Evolutionary conservation across 2,329 filamentous ascomycete genomes (phyloP), one percentile per base, ranked within the genome.

Genomic region (Microdochium trichocladiopsis): DNA sequence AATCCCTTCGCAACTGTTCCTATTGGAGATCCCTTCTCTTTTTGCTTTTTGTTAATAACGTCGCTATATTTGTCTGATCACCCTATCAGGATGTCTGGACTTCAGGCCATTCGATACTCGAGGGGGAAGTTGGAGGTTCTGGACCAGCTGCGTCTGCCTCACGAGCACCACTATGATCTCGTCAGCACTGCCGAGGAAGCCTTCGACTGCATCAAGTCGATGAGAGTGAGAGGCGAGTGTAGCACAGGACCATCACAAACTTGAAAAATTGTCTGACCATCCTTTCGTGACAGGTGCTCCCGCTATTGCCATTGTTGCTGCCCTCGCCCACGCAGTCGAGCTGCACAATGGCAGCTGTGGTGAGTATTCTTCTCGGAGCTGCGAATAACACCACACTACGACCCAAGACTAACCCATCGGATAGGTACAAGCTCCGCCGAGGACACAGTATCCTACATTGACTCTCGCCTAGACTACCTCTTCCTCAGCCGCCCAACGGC

Each of bases 251-350:
- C 31, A 11, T 47, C 25, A 24, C 18, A n/a, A 21, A 10, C 37
- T 22, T n/a, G 41, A 50, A 10, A 23, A 11, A 41, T 3, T 12
- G 25, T 21, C 5, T 28, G 18, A 48, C 23, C 31, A 25, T 33
- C 48, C 21, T 21, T 48, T 37, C 5, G 5, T 12, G 3, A 10
- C 53, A 75, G 87, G 90, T 41, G 94, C 94, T 4, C 94, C 94
- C 1, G 94, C 94, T 47, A 99, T 99, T 67, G 94, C 94, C 47
- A 97, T 99, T 58, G 94, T 99, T n/a, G 94, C 94, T 22, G 89
- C 88, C 21, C 80, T 99, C 31, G 86, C 89, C 2, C 80, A 96
- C 33, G 92, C 91, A 1, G 89, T 96, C 9, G 93, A 97, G 68
- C 72, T 97, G 9, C 75, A 83, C 50, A 79, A 80, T 8, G 78